These are phyloP conservation scores for Talaromyces funiculosus DNA, from an alignment of 2,329 filamentous ascomycete genomes.

Conservation along the genomic window DNA sequence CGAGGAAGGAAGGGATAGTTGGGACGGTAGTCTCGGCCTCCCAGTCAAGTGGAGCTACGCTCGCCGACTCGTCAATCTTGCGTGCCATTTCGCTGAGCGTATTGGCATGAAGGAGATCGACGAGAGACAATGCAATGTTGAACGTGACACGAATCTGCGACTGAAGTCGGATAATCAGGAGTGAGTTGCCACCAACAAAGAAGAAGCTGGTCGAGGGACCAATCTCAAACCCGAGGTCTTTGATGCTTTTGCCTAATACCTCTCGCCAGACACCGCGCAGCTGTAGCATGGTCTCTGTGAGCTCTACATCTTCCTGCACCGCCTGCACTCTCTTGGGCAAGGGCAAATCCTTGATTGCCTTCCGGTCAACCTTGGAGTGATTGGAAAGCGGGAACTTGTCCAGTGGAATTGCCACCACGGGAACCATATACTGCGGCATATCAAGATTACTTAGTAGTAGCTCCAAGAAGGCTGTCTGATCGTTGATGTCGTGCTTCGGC, in stretches of 20 bases:
- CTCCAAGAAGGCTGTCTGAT: neutral
- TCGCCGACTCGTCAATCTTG: neutral
- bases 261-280: neutral
- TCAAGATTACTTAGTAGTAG: neutral
- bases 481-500: neutral
- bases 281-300: neutral
- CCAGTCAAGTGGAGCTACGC: neutral
- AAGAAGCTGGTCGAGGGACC: constrained; percentile 1
- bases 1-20: neutral
- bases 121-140: neutral
- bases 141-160: neutral
- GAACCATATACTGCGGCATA: neutral
- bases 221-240: neutral
- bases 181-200: constrained; percentile 6
- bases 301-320: neutral
- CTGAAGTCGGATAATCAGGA: constrained; percentile 9
- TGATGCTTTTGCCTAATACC: neutral
- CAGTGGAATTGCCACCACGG: neutral
- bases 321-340: neutral
- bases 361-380: neutral
- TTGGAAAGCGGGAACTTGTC: neutral
- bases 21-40: neutral
- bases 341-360: neutral
- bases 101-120: neutral
- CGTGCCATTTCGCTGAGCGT: neutral